phyloP scores from a whole-genome alignment of 306 rosid genomes.

The Vigna reflexopilosa region DNA sequence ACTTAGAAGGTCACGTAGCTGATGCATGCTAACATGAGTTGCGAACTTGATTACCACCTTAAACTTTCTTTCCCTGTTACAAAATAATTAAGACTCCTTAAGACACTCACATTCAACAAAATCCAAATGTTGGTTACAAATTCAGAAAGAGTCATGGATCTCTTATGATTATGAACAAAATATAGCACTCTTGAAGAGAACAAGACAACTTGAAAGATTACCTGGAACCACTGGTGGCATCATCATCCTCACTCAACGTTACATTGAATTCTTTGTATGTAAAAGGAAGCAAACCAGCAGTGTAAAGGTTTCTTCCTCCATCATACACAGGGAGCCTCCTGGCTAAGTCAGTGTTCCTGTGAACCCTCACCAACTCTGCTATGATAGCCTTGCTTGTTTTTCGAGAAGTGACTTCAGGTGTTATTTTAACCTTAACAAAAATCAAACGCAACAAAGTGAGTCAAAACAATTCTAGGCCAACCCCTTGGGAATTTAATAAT shows the following conservation, averaged over 20 bases:
- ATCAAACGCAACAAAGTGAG: not conserved
- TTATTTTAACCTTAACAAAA: constrained; percentile 50
- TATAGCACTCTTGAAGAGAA: not conserved
- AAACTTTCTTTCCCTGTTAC: constrained; percentile 51
- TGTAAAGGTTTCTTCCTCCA: constrained; percentile 59
- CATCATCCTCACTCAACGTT: constrained; percentile 40
- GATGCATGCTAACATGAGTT: constrained; percentile 51
- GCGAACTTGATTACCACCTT: constrained; percentile 51
- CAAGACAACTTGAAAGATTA: constrained; percentile 22
- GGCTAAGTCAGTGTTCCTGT: constrained; percentile 47
- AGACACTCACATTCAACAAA: not conserved
- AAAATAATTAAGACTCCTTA: constrained; percentile 7
- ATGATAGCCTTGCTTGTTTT: constrained; percentile 52
- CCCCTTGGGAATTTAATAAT: not conserved
- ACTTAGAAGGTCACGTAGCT: constrained; percentile 53
- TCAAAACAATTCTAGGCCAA: not conserved
- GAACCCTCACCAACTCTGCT: constrained; percentile 56
- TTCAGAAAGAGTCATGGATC: not conserved
- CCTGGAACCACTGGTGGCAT: constrained; percentile 42
- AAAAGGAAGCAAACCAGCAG: constrained; percentile 63
- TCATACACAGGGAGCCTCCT: constrained; percentile 56
- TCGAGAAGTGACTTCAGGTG: constrained; percentile 53
- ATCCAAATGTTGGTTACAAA: not conserved
- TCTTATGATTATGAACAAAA: not conserved
- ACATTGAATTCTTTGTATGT: constrained; percentile 49